Evolutionary conservation across 768 basidiomycete genomes (phyloP), one percentile per base, ranked within the genome.

Genomic region (Paxillus rubicundulus): DNA sequence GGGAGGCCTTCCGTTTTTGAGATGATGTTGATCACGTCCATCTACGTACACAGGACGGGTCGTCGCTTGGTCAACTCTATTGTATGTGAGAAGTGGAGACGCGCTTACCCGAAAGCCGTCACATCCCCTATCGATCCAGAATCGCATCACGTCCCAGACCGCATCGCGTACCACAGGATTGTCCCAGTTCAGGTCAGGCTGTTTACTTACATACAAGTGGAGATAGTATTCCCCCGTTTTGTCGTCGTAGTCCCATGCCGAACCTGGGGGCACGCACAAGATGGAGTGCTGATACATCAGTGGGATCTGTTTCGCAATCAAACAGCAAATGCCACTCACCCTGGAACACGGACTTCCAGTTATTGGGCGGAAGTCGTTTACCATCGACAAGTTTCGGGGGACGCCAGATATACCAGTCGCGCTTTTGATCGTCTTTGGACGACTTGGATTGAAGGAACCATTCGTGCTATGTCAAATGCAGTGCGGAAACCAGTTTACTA

Each of bases 101-200:
- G 44, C 56, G 69, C 82, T 50, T 59, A 89, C 83, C 18, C 86
- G 72, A 66, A 90, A 91, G 2, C 87, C 89, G 54, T 89, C 86
- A 54, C 84, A 83, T 1, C 89, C 87, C 45, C 82, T 72, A 48
- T 82, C 76, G n/a, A 88, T 73, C 87, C 87, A 89, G 61, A 86
- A 89, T 39, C 69, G 67, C 85, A 89, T 85, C 42, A 83, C 62
- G 32, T 84, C 81, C 69, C 75, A 84, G 1, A 87, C 75, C 8
- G 82, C 79, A 50, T 77, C 71, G 7, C 82, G 73, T 2, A 86
- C 80, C 7, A 77, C 75, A 0, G 78, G 75, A 56, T 87, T 85
- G 46, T 87, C 85, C 86, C 86, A 89, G 63, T 91, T 89, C 14
- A 89, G 66, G 62, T 89, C 89, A 0, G 87, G 88, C 70, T 88